phyloP scores from a whole-genome alignment of 2,329 filamentous ascomycete genomes.

The Acrodontium crateriforme region DNA sequence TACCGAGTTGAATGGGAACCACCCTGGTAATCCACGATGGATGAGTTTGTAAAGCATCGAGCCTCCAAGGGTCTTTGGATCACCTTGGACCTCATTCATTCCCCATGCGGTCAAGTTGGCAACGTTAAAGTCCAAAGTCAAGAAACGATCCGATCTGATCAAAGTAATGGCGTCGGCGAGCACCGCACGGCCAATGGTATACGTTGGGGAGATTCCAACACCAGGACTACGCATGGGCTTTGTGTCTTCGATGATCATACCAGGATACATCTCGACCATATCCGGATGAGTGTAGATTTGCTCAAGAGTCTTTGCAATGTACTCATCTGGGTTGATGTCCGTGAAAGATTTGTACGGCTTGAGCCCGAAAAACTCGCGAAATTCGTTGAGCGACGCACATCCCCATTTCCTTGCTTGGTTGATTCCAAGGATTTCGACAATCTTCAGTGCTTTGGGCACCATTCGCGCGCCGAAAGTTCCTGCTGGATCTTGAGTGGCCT shows the following conservation, averaged over 20 bases:
- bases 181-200: slow-evolving; percentile 63
- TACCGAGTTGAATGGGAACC: too few relatives aligned
- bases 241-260: slow-evolving; percentile 60
- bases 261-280: slow-evolving; percentile 67
- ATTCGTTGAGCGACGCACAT: slow-evolving; percentile 67
- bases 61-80: too few relatives aligned
- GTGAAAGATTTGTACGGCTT: slow-evolving; percentile 66
- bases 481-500: slow-evolving; percentile 44
- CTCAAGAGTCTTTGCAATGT: slow-evolving; percentile 50
- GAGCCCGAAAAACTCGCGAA: slow-evolving; percentile 67
- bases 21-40: too few relatives aligned
- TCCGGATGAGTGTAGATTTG: slow-evolving; percentile 62
- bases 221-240: slow-evolving; percentile 57
- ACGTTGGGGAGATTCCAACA: slow-evolving; percentile 60
- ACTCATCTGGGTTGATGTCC: slow-evolving; percentile 67
- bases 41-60: too few relatives aligned
- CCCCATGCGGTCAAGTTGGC: not conserved
- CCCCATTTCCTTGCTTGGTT: slow-evolving; percentile 66
- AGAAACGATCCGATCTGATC: slow-evolving; percentile 64
- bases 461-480: slow-evolving; percentile 46
- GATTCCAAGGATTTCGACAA: slow-evolving; percentile 69
- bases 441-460: slow-evolving; percentile 58
- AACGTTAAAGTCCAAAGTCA: slow-evolving; percentile 55
- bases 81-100: not conserved
- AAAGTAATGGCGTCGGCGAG: slow-evolving; percentile 67